Percentiles rank a stretch among this genome's conserved stretches.
Conservation (phyloP, 73 alveolate species). For the Symbiodinium natans region DNA sequence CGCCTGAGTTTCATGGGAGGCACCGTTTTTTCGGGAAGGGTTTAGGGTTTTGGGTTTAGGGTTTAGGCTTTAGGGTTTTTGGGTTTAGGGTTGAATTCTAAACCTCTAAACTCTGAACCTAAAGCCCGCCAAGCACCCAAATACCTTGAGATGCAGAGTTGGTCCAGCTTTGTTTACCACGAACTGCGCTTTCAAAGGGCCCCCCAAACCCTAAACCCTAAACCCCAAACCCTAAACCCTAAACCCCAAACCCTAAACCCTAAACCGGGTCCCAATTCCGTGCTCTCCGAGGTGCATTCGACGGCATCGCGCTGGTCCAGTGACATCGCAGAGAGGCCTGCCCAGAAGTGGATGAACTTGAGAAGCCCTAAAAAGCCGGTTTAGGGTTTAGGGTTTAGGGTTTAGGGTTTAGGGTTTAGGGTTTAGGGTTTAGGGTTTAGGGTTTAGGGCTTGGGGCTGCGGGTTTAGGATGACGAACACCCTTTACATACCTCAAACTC, state of each 20-base stretch:
- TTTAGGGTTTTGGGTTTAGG: too few species aligned
- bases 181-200: not conserved
- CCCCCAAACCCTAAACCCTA: not conserved
- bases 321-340: constrained; percentile 87
- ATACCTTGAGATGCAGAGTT: not conserved
- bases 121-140: too few species aligned
- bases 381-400: not conserved
- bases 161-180: not conserved
- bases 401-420: not conserved
- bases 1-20: constrained; percentile 32
- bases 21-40: too few species aligned
- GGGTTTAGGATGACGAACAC: too few species aligned
- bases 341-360: not conserved
- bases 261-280: too few species aligned
- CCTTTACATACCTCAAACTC: too few species aligned
- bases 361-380: not conserved
- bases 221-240: not conserved
- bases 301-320: constrained; percentile 83
- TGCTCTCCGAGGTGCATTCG: constrained; percentile 15
- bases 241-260: not conserved
- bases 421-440: not conserved
- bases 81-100: too few species aligned
- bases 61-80: too few species aligned
- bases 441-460: too few species aligned
- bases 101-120: too few species aligned